Evolutionary conservation across 352 stramenopile species (phyloP).

Genomic region (Peronospora tabacina): DNA sequence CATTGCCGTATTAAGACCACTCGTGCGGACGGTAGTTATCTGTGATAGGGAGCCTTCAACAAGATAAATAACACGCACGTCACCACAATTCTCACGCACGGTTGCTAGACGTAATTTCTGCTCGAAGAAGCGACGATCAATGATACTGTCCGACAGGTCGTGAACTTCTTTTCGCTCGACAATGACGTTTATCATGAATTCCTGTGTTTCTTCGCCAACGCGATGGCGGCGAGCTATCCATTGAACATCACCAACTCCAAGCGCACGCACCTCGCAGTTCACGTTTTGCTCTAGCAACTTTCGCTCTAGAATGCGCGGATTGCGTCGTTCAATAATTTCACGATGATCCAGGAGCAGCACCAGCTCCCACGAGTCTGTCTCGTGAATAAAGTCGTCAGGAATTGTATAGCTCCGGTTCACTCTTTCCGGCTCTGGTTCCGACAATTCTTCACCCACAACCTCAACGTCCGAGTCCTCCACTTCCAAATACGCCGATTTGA

Average conservation of each 20-base stretch:
- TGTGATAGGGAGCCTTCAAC: constrained; percentile 72
- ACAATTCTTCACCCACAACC: not conserved
- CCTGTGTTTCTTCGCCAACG: constrained; percentile 23
- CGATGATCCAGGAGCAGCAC: constrained; percentile 79
- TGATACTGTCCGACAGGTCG: constrained; percentile 76
- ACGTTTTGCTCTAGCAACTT: constrained; percentile 73
- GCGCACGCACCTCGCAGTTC: constrained; percentile 68
- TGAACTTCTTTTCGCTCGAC: constrained; percentile 78
- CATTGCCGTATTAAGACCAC: constrained; percentile 59
- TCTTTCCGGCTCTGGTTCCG: constrained; percentile 21
- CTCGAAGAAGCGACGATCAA: constrained; percentile 73
- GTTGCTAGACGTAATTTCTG: constrained; percentile 63
- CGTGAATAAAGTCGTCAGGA: constrained; percentile 19
- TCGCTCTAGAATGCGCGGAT: constrained; percentile 64
- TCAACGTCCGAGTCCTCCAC: constrained; percentile 40
- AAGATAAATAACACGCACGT: constrained; percentile 79
- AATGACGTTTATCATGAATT: constrained; percentile 80
- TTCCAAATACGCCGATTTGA: constrained; percentile 29
- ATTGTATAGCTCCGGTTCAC: not conserved
- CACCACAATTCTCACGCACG: constrained; percentile 37
- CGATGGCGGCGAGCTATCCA: constrained; percentile 62
- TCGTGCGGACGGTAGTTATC: constrained; percentile 56
- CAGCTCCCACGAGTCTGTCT: constrained; percentile 63
- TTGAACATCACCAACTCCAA: constrained; percentile 74
- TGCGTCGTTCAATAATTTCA: constrained; percentile 64